Conservation (phyloP, 2,329 filamentous ascomycete genomes). For the Fonsecaea multimorphosa region DNA sequence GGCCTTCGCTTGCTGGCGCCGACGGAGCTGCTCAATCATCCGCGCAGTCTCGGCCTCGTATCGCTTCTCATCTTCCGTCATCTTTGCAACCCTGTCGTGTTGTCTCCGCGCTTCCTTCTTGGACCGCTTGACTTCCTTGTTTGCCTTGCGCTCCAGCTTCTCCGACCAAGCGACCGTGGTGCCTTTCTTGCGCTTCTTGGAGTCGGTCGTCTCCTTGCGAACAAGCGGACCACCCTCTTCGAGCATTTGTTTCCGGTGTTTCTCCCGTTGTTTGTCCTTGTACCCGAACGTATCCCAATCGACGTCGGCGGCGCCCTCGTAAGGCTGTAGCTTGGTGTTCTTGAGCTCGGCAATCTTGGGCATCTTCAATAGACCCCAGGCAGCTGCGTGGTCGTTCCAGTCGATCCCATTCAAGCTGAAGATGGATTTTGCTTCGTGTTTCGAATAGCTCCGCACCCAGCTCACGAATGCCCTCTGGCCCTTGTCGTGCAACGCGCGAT, state of each 20-base stretch:
- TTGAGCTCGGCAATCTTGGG: conserved; percentile 93
- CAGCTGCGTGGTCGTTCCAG: conserved; percentile 79
- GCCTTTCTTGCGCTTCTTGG: conserved; percentile 61
- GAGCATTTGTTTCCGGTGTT: conserved; percentile 65
- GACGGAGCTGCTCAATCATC: conserved; percentile 70
- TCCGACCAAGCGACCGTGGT: conserved; percentile 77
- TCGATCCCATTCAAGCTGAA: conserved; percentile 82
- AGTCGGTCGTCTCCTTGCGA: conserved; percentile 5
- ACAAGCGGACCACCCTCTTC: conserved; percentile 43
- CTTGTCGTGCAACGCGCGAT: conserved; percentile 79
- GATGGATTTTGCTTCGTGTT: conserved; percentile 88
- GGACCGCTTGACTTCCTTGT: conserved; percentile 66
- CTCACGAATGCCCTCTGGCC: conserved; percentile 90
- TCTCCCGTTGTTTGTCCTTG: conserved; percentile 74
- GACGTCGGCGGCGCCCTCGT: conserved; percentile 66
- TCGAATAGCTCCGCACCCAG: conserved; percentile 89
- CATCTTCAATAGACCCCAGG: conserved; percentile 84
- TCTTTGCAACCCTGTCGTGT: conserved; percentile 64
- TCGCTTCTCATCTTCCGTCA: conserved; percentile 73
- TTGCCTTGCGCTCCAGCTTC: conserved; percentile 70
- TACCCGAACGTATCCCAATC: conserved; percentile 74
- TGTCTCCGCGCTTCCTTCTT: conserved; percentile 70
- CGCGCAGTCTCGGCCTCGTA: conserved; percentile 68
- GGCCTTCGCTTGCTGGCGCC: conserved; percentile 61
- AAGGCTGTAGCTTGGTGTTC: conserved; percentile 72